Evolutionary conservation across 805 yeast genomes (phyloP).

Genomic region (Metschnikowia continentalis): DNA sequence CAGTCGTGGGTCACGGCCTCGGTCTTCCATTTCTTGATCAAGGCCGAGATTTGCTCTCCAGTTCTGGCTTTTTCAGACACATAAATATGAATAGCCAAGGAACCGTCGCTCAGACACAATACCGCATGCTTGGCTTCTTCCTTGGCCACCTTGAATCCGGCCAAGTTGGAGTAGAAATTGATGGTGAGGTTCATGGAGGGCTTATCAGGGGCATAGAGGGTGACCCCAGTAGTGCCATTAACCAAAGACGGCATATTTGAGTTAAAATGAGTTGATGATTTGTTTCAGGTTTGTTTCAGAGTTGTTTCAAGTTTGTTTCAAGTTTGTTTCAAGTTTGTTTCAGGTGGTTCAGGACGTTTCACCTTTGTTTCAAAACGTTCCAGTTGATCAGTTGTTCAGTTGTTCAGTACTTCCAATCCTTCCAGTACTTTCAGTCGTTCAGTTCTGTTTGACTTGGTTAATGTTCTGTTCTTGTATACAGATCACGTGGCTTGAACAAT

Average conservation of each 20-base stretch:
- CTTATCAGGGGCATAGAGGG: slow-evolving; percentile 49
- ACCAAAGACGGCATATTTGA: slow-evolving; percentile 30
- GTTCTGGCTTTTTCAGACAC: slow-evolving; percentile 15
- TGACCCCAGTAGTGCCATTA: slow-evolving; percentile 53
- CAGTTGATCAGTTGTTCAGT: too few relatives aligned
- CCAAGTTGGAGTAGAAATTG: slow-evolving; percentile 52
- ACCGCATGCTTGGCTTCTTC: slow-evolving; percentile 17
- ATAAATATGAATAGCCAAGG: slow-evolving; percentile 20
- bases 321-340: too few relatives aligned
- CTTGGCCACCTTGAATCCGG: slow-evolving; percentile 26
- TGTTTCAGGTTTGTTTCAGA: too few relatives aligned
- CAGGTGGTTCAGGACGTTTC: too few relatives aligned
- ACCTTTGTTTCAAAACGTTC: too few relatives aligned
- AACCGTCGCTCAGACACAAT: slow-evolving; percentile 22
- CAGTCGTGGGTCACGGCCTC: slow-evolving; percentile 38
- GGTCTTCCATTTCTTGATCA: slow-evolving; percentile 12
- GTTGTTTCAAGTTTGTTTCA: too few relatives aligned
- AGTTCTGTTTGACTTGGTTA: too few relatives aligned
- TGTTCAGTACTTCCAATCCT: too few relatives aligned
- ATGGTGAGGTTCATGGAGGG: slow-evolving; percentile 43
- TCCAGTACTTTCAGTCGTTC: too few relatives aligned
- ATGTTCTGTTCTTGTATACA: too few relatives aligned
- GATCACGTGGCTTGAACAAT: too few relatives aligned
- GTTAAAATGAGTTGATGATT: too few relatives aligned
- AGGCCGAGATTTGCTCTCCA: slow-evolving; percentile 17